Percentiles rank a stretch among this genome's conserved stretches.
These are phyloP conservation scores for Ustulina deusta DNA, from an alignment of 2,329 filamentous ascomycete genomes.

Conservation along the genomic window DNA sequence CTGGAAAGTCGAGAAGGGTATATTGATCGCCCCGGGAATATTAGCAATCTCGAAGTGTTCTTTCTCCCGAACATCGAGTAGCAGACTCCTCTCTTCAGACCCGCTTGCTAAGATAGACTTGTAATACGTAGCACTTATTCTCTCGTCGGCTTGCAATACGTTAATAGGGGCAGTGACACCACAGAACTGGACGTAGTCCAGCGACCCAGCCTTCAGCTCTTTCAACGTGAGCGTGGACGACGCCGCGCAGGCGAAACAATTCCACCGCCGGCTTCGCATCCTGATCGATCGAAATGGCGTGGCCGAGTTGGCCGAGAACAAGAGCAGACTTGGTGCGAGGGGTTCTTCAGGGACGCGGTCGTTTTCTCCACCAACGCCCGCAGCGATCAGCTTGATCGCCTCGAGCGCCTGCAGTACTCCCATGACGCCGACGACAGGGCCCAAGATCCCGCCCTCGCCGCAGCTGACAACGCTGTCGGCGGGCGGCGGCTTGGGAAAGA, in stretches of 20 bases:
- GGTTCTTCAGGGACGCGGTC: constrained; percentile 37
- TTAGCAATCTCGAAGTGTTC: constrained; percentile 86
- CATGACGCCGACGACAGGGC: constrained; percentile 93
- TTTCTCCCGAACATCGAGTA: constrained; percentile 87
- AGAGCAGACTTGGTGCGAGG: constrained; percentile 54
- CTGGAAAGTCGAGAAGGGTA: constrained; percentile 72
- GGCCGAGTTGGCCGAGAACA: constrained; percentile 61
- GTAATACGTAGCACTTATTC: constrained; percentile 75
- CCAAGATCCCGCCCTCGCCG: constrained; percentile 91
- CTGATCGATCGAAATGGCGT: constrained; percentile 77
- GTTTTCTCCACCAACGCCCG: constrained; percentile 47
- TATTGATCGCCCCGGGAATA: constrained; percentile 79
- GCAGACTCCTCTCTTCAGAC: constrained; percentile 58
- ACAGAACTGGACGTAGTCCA: constrained; percentile 91
- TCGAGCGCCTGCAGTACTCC: constrained; percentile 92
- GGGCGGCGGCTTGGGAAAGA: constrained; percentile 90
- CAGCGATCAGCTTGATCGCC: constrained; percentile 82
- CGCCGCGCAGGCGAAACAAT: constrained; percentile 82
- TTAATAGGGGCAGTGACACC: constrained; percentile 69
- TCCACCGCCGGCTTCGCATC: constrained; percentile 74
- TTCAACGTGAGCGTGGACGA: constrained; percentile 71
- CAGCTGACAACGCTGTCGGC: constrained; percentile 85
- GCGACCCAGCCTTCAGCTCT: constrained; percentile 70
- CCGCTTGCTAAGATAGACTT: constrained; percentile 47
- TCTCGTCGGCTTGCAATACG: constrained; percentile 71